Base-by-base conservation (phyloP, 495 filamentous ascomycete species). In the Penicillium cosmopolitanum region DNA sequence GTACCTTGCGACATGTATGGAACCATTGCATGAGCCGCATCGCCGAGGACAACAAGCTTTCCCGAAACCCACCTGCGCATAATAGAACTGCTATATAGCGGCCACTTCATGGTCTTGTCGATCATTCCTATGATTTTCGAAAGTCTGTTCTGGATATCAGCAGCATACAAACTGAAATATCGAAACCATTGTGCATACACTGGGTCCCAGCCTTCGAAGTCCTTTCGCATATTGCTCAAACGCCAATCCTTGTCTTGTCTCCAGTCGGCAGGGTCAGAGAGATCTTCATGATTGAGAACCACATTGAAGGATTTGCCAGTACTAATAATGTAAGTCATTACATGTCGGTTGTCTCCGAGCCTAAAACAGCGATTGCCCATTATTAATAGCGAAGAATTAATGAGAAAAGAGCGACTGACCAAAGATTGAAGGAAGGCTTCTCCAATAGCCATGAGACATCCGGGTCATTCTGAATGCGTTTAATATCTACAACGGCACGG, bases 1-100 rank as follows among this genome's bases (percentile, higher is more conserved):
- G 0, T 44, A 65, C 71, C 74, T 65, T 78, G 72, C 5, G 75
- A 73, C 66, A 79, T 73, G 53, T 78, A 78, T 0, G 76, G 74
- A 6, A 80, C 62, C 77, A 82, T 80, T 0, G 79, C 69, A 66
- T 82, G 80, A 10, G 79, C 78, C 4, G 78, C 79, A 55, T 83
- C 80, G 15, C 79, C 70, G 0, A 81, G 36, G 9, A 81, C 64
- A 0, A 80, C 38, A 7, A 75, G 18, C 43, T 71, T 74, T 6
- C 61, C 61, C 9, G 57, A 59, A 12, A 67, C 48, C 76, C 78
- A 79, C 4, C 55, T 67, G 4, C n/a, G 1, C n/a, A 82, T 62
- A 1, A 65, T 55, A 1, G 53, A 50, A 4, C 66, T 65, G 33
- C 59, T 73, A 12, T 76, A 33, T 7, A 78, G 58, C 2, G 68